phyloP scores from a whole-genome alignment of 73 alveolate species.

The Paramecium sexaurelia region DNA sequence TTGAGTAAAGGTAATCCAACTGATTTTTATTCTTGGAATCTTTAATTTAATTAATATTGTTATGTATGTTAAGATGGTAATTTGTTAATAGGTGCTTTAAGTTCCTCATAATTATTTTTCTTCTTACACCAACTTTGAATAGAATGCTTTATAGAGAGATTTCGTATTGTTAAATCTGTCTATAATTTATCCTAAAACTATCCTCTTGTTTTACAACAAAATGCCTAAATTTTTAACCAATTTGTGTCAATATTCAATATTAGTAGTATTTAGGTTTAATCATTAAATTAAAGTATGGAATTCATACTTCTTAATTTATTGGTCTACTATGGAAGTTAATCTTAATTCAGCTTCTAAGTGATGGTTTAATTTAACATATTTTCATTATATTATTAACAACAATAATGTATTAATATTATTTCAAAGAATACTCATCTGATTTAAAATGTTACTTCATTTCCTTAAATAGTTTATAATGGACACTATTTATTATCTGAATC shows the following conservation, averaged over 20 bases:
- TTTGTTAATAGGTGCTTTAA: neutral
- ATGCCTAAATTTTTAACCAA: neutral
- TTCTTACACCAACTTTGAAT: neutral
- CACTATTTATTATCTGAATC: neutral
- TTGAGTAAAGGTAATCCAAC: neutral
- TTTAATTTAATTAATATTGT: neutral
- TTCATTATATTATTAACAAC: neutral
- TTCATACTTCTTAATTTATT: neutral
- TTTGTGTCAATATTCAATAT: neutral
- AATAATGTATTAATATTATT: neutral
- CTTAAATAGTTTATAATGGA: neutral
- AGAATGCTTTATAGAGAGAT: neutral
- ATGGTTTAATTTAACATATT: conserved; percentile 21
- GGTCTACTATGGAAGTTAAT: neutral
- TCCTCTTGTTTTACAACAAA: neutral
- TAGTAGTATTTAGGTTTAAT: neutral
- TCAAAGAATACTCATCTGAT: neutral
- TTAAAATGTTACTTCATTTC: neutral
- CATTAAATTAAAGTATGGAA: neutral
- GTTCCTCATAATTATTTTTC: neutral
- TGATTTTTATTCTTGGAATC: neutral
- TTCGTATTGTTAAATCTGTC: neutral
- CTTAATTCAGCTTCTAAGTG: neutral
- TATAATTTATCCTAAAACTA: neutral
- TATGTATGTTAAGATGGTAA: neutral